A percentile compares a stretch with the other conserved stretches of the same genome.
Evolutionary conservation across 805 yeast species (phyloP).

Genomic region (Nakazawaea molendinolei): DNA sequence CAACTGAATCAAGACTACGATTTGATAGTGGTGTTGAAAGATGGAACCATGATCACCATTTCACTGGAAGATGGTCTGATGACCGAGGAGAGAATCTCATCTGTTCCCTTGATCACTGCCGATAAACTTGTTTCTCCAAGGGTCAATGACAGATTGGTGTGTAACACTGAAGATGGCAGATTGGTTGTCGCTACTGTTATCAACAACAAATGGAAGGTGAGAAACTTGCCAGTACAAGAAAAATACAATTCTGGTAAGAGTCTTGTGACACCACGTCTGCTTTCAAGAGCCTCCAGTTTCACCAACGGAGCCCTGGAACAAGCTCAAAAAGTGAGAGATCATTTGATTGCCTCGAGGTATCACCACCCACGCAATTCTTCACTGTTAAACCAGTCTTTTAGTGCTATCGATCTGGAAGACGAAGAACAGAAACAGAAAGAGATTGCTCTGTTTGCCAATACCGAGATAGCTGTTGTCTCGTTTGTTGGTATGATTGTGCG

Average conservation of each 20-base stretch:
- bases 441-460: conserved; percentile 13
- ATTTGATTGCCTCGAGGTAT: background rate
- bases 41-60: conserved; percentile 43
- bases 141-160: conserved; percentile 65
- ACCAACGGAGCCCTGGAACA: conserved; percentile 14
- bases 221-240: conserved; percentile 41
- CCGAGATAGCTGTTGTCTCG: conserved; percentile 47
- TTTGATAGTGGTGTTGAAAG: conserved; percentile 43
- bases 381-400: conserved; percentile 4
- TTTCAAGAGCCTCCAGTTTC: conserved; percentile 22
- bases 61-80: conserved; percentile 43
- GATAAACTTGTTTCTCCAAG: conserved; percentile 61
- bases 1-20: conserved; percentile 30
- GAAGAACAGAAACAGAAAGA: background rate
- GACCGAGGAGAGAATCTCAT: conserved; percentile 25
- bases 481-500: conserved; percentile 72
- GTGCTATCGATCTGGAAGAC: conserved; percentile 23
- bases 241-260: conserved; percentile 37
- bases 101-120: conserved; percentile 38
- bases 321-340: conserved; percentile 1
- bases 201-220: conserved; percentile 60
- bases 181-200: conserved; percentile 56
- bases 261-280: conserved; percentile 30
- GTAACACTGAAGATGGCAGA: conserved; percentile 41
- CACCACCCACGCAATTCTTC: conserved; percentile 11